Percentiles rank a stretch among this genome's conserved stretches.
Evolutionary conservation across 2,329 filamentous ascomycete genomes (phyloP).

Genomic region (Pestalotiopsis sp.): DNA sequence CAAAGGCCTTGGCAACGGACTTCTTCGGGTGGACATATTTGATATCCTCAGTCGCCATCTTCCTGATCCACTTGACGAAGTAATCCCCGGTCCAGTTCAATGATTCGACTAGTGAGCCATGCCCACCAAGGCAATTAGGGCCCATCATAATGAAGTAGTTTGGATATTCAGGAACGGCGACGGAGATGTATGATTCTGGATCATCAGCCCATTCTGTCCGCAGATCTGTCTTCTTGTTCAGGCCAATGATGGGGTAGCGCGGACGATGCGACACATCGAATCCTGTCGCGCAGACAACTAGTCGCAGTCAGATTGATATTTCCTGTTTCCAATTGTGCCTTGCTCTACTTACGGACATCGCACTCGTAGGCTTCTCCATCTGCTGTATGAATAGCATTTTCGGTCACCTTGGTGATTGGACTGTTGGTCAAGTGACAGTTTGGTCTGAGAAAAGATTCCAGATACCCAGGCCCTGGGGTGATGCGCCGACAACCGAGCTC

Average conservation of each 20-base stretch:
- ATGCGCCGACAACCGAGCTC: constrained; percentile 23
- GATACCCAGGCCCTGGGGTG: constrained; percentile 24
- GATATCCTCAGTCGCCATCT: constrained; percentile 27
- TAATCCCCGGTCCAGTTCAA: constrained; percentile 23
- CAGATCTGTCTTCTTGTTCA: constrained; percentile 44
- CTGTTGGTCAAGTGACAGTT: constrained; percentile 23
- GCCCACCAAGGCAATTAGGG: constrained; percentile 19
- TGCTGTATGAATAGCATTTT: constrained; percentile 15
- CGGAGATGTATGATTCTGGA: constrained; percentile 32
- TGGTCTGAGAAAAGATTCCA: constrained; percentile 21
- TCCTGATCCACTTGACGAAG: constrained; percentile 27
- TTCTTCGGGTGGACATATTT: constrained; percentile 36
- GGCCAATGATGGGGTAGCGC: constrained; percentile 49
- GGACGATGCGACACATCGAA: constrained; percentile 14
- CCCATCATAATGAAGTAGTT: constrained; percentile 32
- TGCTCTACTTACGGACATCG: constrained; percentile 17
- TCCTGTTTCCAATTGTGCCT: too few species aligned
- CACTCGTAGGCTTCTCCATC: constrained; percentile 17
- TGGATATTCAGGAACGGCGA: constrained; percentile 32
- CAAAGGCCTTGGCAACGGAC: constrained; percentile 37
- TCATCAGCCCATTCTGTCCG: constrained; percentile 53
- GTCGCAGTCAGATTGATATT: neutral
- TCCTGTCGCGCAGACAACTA: constrained; percentile 10
- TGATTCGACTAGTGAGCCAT: constrained; percentile 20
- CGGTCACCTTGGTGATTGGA: constrained; percentile 18